These are phyloP conservation scores for Whalleya microplaca DNA, from an alignment of 2,329 filamentous ascomycete genomes.

Conservation along the genomic window DNA sequence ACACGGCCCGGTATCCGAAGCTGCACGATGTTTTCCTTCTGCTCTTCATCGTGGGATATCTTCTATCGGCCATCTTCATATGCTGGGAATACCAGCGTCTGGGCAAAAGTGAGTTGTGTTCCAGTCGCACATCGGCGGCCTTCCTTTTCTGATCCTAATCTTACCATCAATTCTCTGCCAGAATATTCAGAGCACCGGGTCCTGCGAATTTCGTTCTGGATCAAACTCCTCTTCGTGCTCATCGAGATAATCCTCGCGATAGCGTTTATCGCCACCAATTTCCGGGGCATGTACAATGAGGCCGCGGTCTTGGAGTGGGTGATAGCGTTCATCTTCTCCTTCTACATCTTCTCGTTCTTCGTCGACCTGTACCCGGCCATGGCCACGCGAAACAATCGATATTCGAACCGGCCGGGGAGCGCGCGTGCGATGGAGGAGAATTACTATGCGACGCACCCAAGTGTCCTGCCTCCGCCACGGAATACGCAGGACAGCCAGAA, in stretches of 20 bases:
- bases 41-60: conserved; percentile 85
- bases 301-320: conserved; percentile 81
- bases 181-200: conserved; percentile 75
- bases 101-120: conserved; percentile 62
- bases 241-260: conserved; percentile 75
- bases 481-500: conserved; percentile 35
- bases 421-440: conserved; percentile 34
- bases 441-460: conserved; percentile 22
- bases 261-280: conserved; percentile 67
- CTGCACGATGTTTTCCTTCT: conserved; percentile 78
- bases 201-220: conserved; percentile 79
- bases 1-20: conserved; percentile 69
- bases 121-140: too few species aligned
- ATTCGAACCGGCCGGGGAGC: conserved; percentile 24
- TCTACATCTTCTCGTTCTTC: conserved; percentile 85
- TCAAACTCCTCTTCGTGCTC: conserved; percentile 85
- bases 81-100: conserved; percentile 90
- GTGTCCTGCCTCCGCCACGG: conserved; percentile 14
- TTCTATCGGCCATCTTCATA: conserved; percentile 83
- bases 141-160: too few species aligned
- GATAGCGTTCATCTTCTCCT: conserved; percentile 82
- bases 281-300: conserved; percentile 56
- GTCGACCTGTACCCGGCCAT: conserved; percentile 85
- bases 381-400: conserved; percentile 49
- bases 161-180: conserved; percentile 29